phyloP scores from a whole-genome alignment of 1,284 basidiomycete species.

The Malassezia japonica region DNA sequence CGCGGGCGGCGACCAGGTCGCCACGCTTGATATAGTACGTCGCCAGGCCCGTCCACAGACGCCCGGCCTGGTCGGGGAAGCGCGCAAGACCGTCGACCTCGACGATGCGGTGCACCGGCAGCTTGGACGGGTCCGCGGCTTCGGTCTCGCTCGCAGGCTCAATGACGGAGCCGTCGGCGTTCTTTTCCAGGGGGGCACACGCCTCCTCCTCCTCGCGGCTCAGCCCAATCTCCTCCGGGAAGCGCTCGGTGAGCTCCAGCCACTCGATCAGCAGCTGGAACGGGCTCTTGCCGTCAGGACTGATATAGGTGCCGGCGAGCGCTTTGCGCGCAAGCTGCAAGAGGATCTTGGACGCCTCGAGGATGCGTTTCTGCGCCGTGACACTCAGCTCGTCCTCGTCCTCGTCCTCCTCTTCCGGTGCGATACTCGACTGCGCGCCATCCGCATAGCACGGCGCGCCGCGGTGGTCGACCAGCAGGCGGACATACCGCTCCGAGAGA shows the following conservation, averaged over 20 bases:
- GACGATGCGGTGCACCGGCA: slow-evolving; percentile 80
- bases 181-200: slow-evolving; percentile 53
- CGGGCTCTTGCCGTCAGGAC: slow-evolving; percentile 86
- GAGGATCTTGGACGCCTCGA: slow-evolving; percentile 86
- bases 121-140: slow-evolving; percentile 68
- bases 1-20: slow-evolving; percentile 79
- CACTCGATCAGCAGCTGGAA: slow-evolving; percentile 89
- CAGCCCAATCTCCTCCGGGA: slow-evolving; percentile 83
- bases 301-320: slow-evolving; percentile 68
- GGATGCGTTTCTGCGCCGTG: slow-evolving; percentile 54
- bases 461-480: slow-evolving; percentile 29
- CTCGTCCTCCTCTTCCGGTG: slow-evolving; percentile 17
- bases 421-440: slow-evolving; percentile 20
- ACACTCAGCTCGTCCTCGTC: slow-evolving; percentile 21
- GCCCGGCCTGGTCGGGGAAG: slow-evolving; percentile 92
- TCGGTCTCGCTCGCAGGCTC: slow-evolving; percentile 31
- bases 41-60: slow-evolving; percentile 88
- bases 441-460: slow-evolving; percentile 22
- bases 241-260: slow-evolving; percentile 81
- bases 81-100: slow-evolving; percentile 71
- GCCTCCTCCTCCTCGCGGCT: slow-evolving; percentile 58
- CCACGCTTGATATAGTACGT: slow-evolving; percentile 97
- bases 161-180: slow-evolving; percentile 48
- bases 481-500: slow-evolving; percentile 41
- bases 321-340: slow-evolving; percentile 74